Base-by-base conservation (phyloP, 2,329 filamentous ascomycete genomes). In the Zymoseptoria passerinii region DNA sequence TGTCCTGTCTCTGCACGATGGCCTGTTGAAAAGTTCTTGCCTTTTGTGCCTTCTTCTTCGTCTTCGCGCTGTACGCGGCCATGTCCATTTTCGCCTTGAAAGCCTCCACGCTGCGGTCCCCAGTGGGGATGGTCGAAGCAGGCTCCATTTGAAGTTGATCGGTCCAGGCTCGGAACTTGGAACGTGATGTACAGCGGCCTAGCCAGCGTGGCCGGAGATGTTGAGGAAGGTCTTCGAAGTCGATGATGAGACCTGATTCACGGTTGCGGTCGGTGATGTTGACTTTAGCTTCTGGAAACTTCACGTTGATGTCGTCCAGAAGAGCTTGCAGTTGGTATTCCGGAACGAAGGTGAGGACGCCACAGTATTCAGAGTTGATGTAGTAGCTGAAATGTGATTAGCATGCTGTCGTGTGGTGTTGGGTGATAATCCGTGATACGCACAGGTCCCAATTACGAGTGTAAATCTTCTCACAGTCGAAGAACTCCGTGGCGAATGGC, bases 361-460 rank as follows among this genome's bases (percentile, higher is more conserved):
- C 28, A 76, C 71, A 28, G 60, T 60, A 35, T 62, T 66, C 55
- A 16, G 63, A 62, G 54, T 62, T 62, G 44, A 71, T 58, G 54
- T 67, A 68, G 59, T 69, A 68, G 28, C 66, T 71, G 53, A 16
- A 3, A 28, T 4, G 18, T 40, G 1, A 9, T 55, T 48, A 44
- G 35, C 35, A n/a, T 44, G 13, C 35, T 44, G 35, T 13, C 35
- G 16, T 44, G 35, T 44, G 35, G 13, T 44, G 35, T 44, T 16
- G 7, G 23, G 53, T 16, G 40, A 40, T 40, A 50, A n/a, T 16
- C 23, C 19, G 28, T 44, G 10, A 28, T 19, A 79, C 86, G 79
- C 78, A 94, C 89, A 95, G 75, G 62, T 92, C 85, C 91, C 91
- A 96, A 9, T 76, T 68, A 59, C 83, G 80, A 1, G 76, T 73